Evolutionary conservation across 75 land plant species (phyloP), one percentile per base, ranked within the genome.

Genomic region (Sequoia sempervirens): DNA sequence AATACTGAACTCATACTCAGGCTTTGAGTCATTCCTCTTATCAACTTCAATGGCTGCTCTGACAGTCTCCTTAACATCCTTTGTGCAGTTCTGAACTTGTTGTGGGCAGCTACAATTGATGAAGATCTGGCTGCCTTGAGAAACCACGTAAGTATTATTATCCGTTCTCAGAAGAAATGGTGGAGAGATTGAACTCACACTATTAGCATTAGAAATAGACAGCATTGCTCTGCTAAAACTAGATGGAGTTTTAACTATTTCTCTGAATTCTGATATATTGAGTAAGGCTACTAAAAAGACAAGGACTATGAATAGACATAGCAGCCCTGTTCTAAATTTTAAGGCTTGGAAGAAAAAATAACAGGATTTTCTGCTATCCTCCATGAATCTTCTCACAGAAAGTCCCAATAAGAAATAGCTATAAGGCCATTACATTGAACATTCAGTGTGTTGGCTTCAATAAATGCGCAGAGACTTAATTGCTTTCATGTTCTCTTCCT

Each of bases 51-150:
- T 50, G 53, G 53, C 53, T 50, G 15, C 53, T 0, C 15, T 50
- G 53, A 13, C 15, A 12, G 12, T 50, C 53, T 50, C 15, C 53
- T 50, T 12, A 13, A 50, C 12, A 50, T 50, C 14, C 53, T 50
- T 12, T 13, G 53, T 50, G 53, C 53, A 50, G 53, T 50, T 50
- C 15, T 50, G 53, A 1, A 50, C 53, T 50, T 11, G 13, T 12
- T 50, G 11, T 13, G 53, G 53, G 15, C 53, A 50, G 53, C 53
- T 50, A 13, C 53, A 50, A n/a, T 80, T 80, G 36, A 80, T 80
- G 56, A 50, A 46, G 82, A 80, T 47, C 82, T 80, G 82, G 56
- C 69, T 43, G 20, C 37, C 82, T 75, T 40, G 45, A 8, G 41
- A 37, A 20, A 8, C 37, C 41, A 75, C 41, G 8, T 6, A 17